phyloP scores from a whole-genome alignment of 805 yeast genomes.

The Suhomyces vadensis region DNA sequence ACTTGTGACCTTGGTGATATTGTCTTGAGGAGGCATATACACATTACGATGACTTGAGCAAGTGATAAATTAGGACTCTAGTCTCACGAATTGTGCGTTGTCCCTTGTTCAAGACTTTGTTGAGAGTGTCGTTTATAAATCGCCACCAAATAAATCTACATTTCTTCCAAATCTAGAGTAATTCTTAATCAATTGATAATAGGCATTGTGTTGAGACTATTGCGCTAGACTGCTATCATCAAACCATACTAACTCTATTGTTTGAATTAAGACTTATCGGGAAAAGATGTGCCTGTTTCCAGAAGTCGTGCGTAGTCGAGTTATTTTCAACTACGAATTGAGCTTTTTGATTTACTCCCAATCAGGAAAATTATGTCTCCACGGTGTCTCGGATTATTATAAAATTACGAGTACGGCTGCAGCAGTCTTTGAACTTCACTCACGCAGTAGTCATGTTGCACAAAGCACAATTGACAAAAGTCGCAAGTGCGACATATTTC shows the following conservation, averaged over 20 bases:
- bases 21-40: too few species aligned
- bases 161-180: too few species aligned
- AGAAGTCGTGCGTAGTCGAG: neutral
- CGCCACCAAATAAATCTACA: neutral
- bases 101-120: neutral
- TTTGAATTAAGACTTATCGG: neutral
- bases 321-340: neutral
- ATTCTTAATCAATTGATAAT: too few species aligned
- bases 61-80: too few species aligned
- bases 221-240: neutral
- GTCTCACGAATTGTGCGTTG: neutral
- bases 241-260: neutral
- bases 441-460: neutral
- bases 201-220: too few species aligned
- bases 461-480: neutral
- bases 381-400: constrained; percentile 1
- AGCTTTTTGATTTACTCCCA: neutral
- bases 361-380: neutral
- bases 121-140: neutral
- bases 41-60: too few species aligned
- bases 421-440: neutral
- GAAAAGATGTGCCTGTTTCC: neutral
- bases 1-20: too few species aligned
- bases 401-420: neutral
- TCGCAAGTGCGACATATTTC: constrained; percentile 6